Conservation (phyloP, 495 filamentous ascomycete species). For the Talaromyces trachyspermus region DNA sequence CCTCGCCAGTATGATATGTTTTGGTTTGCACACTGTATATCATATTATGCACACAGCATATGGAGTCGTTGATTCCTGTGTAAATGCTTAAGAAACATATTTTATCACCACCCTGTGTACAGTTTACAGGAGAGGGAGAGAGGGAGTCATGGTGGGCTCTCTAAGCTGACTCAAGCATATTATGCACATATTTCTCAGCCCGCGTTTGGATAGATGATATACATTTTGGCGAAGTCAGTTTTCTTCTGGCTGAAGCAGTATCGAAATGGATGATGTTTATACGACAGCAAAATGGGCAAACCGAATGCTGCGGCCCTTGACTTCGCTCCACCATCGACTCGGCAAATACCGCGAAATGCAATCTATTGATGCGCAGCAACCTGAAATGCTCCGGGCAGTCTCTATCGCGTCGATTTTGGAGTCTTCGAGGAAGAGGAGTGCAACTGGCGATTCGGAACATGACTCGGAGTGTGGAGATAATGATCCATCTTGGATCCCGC, state of each 20-base stretch:
- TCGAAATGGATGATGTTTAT: constrained; percentile 34
- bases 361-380: constrained; percentile 24
- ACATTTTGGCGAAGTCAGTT: too few relatives aligned
- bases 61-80: too few relatives aligned
- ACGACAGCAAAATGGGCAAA: constrained; percentile 42
- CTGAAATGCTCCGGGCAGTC: constrained; percentile 14
- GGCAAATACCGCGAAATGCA: constrained; percentile 36
- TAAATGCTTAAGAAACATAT: too few relatives aligned
- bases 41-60: too few relatives aligned
- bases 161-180: too few relatives aligned
- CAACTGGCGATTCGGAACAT: constrained; percentile 10
- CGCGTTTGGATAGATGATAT: neutral
- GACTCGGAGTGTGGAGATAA: constrained; percentile 33
- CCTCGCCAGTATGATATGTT: too few relatives aligned
- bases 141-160: too few relatives aligned
- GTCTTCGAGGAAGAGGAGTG: neutral
- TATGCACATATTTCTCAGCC: neutral
- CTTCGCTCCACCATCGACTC: constrained; percentile 37
- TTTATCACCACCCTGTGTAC: too few relatives aligned
- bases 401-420: neutral
- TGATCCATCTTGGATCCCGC: constrained; percentile 41
- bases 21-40: too few relatives aligned
- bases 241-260: neutral
- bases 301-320: constrained; percentile 40
- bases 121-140: too few relatives aligned